Evolutionary conservation across 106 monocot genomes (phyloP).

Genomic region (Posidonia australis): DNA sequence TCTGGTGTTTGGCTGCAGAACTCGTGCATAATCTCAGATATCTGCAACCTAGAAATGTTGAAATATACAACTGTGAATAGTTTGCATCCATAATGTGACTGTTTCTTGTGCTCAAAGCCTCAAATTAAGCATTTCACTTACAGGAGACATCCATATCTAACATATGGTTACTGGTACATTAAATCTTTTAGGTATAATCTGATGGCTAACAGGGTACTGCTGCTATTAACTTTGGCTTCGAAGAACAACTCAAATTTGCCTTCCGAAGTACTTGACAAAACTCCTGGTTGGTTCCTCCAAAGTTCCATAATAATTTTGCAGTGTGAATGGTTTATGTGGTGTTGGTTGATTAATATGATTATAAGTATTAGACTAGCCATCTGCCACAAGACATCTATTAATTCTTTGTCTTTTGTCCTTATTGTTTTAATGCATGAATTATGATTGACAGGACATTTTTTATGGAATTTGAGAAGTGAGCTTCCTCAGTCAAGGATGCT

Average conservation of each 20-base stretch:
- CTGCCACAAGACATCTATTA: conserved; percentile 1
- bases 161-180: neutral
- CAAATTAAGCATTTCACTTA: neutral
- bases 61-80: too few species aligned
- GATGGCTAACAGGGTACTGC: conserved; percentile 88
- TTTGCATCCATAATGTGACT: too few species aligned
- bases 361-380: neutral
- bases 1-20: neutral
- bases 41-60: too few species aligned
- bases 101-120: neutral
- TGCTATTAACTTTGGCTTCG: conserved; percentile 66
- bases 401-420: neutral
- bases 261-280: conserved; percentile 51
- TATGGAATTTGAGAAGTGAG: conserved; percentile 77
- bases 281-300: conserved; percentile 42
- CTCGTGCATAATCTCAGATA: neutral
- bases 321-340: neutral
- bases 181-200: conserved; percentile 68
- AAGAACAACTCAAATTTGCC: conserved; percentile 45
- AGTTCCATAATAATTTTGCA: neutral
- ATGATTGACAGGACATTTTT: conserved; percentile 63
- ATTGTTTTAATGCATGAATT: neutral
- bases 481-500: conserved; percentile 97
- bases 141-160: neutral
- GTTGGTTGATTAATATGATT: neutral